phyloP scores from a whole-genome alignment of 805 yeast genomes.

The Candida koratica region DNA sequence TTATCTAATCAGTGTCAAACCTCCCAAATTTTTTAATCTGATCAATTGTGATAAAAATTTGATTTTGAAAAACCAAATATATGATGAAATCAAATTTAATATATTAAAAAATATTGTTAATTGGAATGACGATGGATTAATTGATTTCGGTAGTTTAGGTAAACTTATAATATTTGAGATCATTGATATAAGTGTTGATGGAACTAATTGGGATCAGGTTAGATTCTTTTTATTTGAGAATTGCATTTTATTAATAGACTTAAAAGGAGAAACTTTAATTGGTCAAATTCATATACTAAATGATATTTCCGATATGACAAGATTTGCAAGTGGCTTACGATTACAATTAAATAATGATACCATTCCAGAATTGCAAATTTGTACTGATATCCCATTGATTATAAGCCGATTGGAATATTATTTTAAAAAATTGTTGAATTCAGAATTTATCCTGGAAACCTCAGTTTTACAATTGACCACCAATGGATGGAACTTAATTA shows the following conservation, averaged over 20 bases:
- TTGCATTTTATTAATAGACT: constrained; percentile 24
- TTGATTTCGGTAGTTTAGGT: constrained; percentile 19
- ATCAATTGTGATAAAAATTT: constrained; percentile 13
- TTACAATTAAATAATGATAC: constrained; percentile 38
- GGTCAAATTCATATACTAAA: constrained; percentile 39
- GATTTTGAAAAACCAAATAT: constrained; percentile 11
- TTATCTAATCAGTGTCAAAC: constrained; percentile 19
- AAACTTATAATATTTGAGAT: constrained; percentile 38
- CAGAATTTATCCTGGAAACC: constrained; percentile 21
- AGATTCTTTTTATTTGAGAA: constrained; percentile 32
- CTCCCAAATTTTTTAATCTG: constrained; percentile 18
- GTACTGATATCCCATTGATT: constrained; percentile 26
- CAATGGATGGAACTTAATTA: constrained; percentile 46
- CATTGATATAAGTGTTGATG: constrained; percentile 41
- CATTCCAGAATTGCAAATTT: constrained; percentile 43
- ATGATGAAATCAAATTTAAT: constrained; percentile 13
- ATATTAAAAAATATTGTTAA: constrained; percentile 10
- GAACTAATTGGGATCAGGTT: constrained; percentile 38
- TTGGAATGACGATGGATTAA: constrained; percentile 11
- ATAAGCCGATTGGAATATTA: constrained; percentile 42
- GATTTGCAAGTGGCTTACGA: constrained; percentile 18
- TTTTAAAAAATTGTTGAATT: constrained; percentile 17
- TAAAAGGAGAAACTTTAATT: constrained; percentile 43
- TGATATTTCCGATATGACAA: constrained; percentile 30
- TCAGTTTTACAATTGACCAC: constrained; percentile 45